Base-by-base conservation (phyloP, 441 rosid genomes). In the Erodium chrysanthum region DNA sequence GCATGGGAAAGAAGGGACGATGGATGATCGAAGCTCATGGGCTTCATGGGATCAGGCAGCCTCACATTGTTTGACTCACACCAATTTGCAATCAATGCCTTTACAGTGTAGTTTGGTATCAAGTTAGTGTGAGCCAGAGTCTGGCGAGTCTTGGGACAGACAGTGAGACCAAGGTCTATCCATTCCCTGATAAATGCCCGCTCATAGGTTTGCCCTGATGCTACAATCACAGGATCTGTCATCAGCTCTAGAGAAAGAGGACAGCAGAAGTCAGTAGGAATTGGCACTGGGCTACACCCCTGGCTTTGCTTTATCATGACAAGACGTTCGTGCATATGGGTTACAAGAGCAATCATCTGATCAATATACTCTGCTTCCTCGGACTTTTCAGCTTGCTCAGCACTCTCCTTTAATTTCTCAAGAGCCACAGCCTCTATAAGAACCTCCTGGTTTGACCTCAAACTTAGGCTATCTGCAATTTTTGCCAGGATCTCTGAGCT, bases 131-230 rank as follows among this genome's bases (percentile, higher is more conserved):
- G 91, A 76, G 77, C 69, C 67, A 94, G 80, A 69, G 86, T 76
- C 72, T 87, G 86, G 8, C 94, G 84, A 70, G 98, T 94, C 83
- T 86, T 91, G 31, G 97, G 98, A 65, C 98, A 91, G 52, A 94
- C 86, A 31, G 85, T 82, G 59, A 94, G 92, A 40, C 97, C 97
- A 74, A 88, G 87, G 54, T 82, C 96, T 66, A 91, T 82, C 98
- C 97, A 94, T 62, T 81, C 80, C 77, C 86, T 87, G 66, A 94
- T 94, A 76, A 84, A 91, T 52, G 82, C 90, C 46, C 92, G 83
- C 76, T 94, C 97, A 59, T 91, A 94, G 27, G 98, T 94, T 75
- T 94, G 96, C 70, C 98, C 98, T 14, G 97, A 88, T 44, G 88
- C 81, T 37, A 94, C 94, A 68, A 91, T 91, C 66, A 94, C 98